Evolutionary conservation across 768 basidiomycete genomes (phyloP).

Genomic region (Cyclocybe aegerita): DNA sequence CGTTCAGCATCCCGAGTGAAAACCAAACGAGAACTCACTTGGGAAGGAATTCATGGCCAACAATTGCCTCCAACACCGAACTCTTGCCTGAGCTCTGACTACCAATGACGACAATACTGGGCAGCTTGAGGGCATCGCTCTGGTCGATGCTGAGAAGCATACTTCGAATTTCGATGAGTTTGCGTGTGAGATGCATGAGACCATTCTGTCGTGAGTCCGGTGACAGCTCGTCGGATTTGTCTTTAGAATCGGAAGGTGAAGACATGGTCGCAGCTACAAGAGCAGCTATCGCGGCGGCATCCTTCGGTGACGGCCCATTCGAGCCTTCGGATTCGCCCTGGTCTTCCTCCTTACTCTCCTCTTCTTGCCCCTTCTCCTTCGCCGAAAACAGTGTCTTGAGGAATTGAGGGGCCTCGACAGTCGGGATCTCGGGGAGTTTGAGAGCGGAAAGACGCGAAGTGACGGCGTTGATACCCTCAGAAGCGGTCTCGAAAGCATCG

Average conservation of each 20-base stretch:
- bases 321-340: slow-evolving; percentile 29
- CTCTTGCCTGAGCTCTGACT: slow-evolving; percentile 99
- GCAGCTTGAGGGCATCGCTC: slow-evolving; percentile 89
- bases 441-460: slow-evolving; percentile 60
- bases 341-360: slow-evolving; percentile 28
- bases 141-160: slow-evolving; percentile 97
- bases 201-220: slow-evolving; percentile 67
- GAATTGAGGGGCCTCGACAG: slow-evolving; percentile 61
- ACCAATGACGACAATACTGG: slow-evolving; percentile 97
- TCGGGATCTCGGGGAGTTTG: slow-evolving; percentile 56
- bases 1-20: slow-evolving; percentile 1
- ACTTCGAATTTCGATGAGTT: slow-evolving; percentile 92
- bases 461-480: slow-evolving; percentile 62
- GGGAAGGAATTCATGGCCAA: slow-evolving; percentile 96
- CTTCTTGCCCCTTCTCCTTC: slow-evolving; percentile 29
- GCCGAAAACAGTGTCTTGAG: slow-evolving; percentile 61
- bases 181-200: slow-evolving; percentile 90
- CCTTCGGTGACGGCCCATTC: slow-evolving; percentile 48
- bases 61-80: slow-evolving; percentile 94
- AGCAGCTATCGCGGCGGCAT: slow-evolving; percentile 67
- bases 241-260: slow-evolving; percentile 64
- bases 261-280: slow-evolving; percentile 78
- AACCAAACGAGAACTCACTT: slow-evolving; percentile 61
- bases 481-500: slow-evolving; percentile 72
- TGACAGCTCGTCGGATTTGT: slow-evolving; percentile 30